phyloP scores from a whole-genome alignment of 208 protist genomes.

The Hexamita inflata region DNA sequence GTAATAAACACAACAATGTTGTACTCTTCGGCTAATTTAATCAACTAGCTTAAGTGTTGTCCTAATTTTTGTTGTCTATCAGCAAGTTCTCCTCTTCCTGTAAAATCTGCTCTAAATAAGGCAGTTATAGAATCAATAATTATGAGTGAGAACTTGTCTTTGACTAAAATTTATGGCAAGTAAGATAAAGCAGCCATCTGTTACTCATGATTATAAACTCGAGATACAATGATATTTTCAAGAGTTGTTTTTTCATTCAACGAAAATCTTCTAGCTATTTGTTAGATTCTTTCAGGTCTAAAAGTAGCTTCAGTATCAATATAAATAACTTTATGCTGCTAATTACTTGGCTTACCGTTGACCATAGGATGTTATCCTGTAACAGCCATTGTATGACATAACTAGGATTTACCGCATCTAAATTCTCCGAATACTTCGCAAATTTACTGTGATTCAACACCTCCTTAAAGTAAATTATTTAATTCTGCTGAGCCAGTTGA shows the following conservation, averaged over 20 bases:
- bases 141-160: conserved; percentile 56
- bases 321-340: conserved; percentile 60
- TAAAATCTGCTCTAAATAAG: conserved; percentile 85
- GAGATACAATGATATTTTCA: conserved; percentile 84
- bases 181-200: conserved; percentile 65
- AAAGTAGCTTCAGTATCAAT: conserved; percentile 95
- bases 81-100: conserved; percentile 79
- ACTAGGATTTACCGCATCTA: conserved; percentile 87
- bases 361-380: conserved; percentile 73
- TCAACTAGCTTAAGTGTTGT: conserved; percentile 60
- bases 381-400: conserved; percentile 86
- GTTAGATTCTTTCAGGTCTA: conserved; percentile 74
- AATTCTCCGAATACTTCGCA: conserved; percentile 66
- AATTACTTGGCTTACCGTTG: conserved; percentile 55
- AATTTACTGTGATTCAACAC: conserved; percentile 74
- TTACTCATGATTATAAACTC: conserved; percentile 72
- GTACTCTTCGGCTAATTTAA: conserved; percentile 76
- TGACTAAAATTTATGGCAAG: conserved; percentile 45
- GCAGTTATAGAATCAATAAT: conserved; percentile 95
- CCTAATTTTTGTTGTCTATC: conserved; percentile 69
- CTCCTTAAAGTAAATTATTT: conserved; percentile 76
- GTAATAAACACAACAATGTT: conserved; percentile 67
- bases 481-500: conserved; percentile 73
- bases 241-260: conserved; percentile 67
- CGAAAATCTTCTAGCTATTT: conserved; percentile 76